Base-by-base conservation (phyloP, 345 rosid genomes). In the Salix arbutifolia region DNA sequence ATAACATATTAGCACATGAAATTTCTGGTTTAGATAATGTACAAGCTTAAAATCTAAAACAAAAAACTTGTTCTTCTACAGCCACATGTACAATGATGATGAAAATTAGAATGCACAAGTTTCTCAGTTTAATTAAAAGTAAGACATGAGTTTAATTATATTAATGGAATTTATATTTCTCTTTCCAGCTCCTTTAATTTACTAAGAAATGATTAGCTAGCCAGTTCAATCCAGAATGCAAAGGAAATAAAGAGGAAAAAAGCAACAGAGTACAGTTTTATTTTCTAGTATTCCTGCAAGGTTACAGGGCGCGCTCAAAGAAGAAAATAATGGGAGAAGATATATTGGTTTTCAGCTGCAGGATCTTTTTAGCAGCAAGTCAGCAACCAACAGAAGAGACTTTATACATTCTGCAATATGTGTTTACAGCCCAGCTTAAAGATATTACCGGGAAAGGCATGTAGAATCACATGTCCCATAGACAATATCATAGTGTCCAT, bases 401-500 rank as follows among this genome's bases (percentile, higher is more conserved):
- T 52, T 19, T 7, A 52, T 53, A 53, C 60, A 21, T 53, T 52
- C 21, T 53, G 60, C 60, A 21, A 53, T 6, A 52, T 53, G 25
- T n/a, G 21, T 8, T 19, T 6, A 53, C 60, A 42, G 12, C 62
- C 38, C 16, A 14, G 31, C 37, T 30, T 62, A 60, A 64, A 26
- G 75, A 74, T 73, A 80, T 77, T 90, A 96, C 99, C 98, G 80
- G 62, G 94, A 82, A 58, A 93, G 94, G 87, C 87, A 88, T 71
- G 87, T 93, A 67, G 94, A 97, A 75, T 96, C 97, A 78, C 80
- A 92, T 72, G 88, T 87, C 76, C 99, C 94, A 82, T 93, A 90
- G 58, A 96, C 80, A 79, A 96, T 88, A 84, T 96, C 97, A 71
- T 88, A 96, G 84, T 92, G 92, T 77, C 99, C 99, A 86, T 93